These are phyloP conservation scores for Mycena metata DNA, from an alignment of 768 basidiomycete species.

Conservation along the genomic window DNA sequence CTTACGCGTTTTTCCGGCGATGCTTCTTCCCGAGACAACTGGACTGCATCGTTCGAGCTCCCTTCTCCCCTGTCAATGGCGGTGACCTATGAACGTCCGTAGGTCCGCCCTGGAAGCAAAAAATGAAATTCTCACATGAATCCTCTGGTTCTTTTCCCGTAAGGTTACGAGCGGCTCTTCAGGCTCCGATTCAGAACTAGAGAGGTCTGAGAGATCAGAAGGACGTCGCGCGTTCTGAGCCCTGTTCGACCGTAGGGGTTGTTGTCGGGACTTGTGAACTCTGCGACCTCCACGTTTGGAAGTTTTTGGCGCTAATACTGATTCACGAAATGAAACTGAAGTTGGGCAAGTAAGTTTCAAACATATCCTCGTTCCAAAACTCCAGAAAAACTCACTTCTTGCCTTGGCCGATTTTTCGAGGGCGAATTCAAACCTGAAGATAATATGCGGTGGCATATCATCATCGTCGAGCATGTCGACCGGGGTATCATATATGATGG, in stretches of 20 bases:
- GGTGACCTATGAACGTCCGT: background rate
- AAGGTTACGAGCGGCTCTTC: background rate
- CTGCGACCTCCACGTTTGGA: too few relatives aligned
- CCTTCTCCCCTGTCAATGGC: background rate
- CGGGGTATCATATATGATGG: background rate
- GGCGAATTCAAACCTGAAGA: slow-evolving; percentile 3
- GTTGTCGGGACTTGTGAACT: too few relatives aligned
- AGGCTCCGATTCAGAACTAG: background rate
- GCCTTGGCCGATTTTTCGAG: background rate
- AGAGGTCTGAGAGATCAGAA: background rate
- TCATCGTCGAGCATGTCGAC: background rate
- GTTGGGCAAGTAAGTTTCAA: background rate
- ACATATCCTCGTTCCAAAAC: background rate
- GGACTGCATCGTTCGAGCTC: background rate
- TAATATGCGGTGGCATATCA: background rate
- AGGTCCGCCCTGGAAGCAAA: background rate
- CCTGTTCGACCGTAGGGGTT: background rate
- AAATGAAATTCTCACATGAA: too few relatives aligned
- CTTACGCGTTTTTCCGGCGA: background rate
- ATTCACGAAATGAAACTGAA: too few relatives aligned
- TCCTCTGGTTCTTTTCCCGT: too few relatives aligned
- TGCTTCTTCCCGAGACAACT: background rate
- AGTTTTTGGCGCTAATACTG: too few relatives aligned
- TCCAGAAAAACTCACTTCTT: background rate
- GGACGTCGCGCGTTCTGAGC: too few relatives aligned